phyloP scores from a whole-genome alignment of 2,329 filamentous ascomycete species.

The Aspergillus neoniger region DNA sequence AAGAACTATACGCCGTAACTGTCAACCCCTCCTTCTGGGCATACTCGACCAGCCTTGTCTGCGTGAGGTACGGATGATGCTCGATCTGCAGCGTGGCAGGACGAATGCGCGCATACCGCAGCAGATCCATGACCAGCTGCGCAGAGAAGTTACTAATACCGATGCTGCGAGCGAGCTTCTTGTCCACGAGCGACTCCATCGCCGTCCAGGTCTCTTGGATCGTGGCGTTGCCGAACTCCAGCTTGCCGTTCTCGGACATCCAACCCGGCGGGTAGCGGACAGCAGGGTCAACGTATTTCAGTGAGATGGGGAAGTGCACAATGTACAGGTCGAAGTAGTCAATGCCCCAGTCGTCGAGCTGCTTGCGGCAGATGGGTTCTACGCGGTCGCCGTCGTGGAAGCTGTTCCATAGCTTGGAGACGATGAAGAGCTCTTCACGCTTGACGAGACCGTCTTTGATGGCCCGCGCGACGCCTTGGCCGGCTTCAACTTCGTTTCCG shows the following conservation, averaged over 20 bases:
- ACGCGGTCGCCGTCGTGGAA: slow-evolving; percentile 82
- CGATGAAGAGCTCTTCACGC: slow-evolving; percentile 86
- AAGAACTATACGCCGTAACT: slow-evolving; percentile 82
- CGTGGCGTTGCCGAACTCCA: slow-evolving; percentile 66
- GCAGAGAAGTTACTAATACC: slow-evolving; percentile 83
- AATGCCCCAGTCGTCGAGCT: slow-evolving; percentile 78
- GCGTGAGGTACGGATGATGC: slow-evolving; percentile 85
- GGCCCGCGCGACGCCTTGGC: slow-evolving; percentile 74
- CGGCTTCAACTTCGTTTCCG: slow-evolving; percentile 77
- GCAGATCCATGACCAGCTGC: slow-evolving; percentile 74
- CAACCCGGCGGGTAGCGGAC: slow-evolving; percentile 80
- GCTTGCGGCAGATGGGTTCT: slow-evolving; percentile 72
- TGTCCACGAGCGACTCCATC: slow-evolving; percentile 73
- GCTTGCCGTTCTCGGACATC: slow-evolving; percentile 64
- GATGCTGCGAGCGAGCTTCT: slow-evolving; percentile 70
- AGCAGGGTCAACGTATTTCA: slow-evolving; percentile 80
- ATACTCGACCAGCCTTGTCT: slow-evolving; percentile 69
- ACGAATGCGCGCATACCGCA: slow-evolving; percentile 72
- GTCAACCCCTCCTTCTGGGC: slow-evolving; percentile 69
- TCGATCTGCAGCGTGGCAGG: slow-evolving; percentile 83
- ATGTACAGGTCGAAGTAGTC: slow-evolving; percentile 91
- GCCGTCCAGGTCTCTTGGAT: slow-evolving; percentile 82
- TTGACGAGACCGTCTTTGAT: slow-evolving; percentile 80
- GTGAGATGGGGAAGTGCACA: slow-evolving; percentile 83
- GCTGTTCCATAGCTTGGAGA: slow-evolving; percentile 90